These are phyloP conservation scores for Annulohypoxylon stygium DNA, from an alignment of 495 filamentous ascomycete genomes.

Conservation along the genomic window DNA sequence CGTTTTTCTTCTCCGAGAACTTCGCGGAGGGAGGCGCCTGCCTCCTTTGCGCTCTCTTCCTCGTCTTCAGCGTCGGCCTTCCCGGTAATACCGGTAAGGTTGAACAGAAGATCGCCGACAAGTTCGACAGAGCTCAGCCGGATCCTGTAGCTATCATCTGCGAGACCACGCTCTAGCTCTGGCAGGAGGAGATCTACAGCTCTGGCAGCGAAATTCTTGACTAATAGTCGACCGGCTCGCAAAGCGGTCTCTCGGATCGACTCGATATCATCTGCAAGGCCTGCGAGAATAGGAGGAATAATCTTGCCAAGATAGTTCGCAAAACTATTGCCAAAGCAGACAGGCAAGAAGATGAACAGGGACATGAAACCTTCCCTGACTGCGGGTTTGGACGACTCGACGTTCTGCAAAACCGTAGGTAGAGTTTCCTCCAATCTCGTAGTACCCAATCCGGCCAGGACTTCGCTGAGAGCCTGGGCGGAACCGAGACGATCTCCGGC, in stretches of 20 bases:
- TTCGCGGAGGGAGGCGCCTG: slow-evolving; percentile 90
- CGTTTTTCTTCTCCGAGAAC: slow-evolving; percentile 94
- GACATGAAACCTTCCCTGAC: slow-evolving; percentile 99
- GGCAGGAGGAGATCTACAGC: slow-evolving; percentile 94
- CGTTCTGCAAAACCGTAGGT: slow-evolving; percentile 96
- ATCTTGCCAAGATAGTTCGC: slow-evolving; percentile 94
- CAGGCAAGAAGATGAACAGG: slow-evolving; percentile 97
- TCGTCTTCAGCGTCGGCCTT: slow-evolving; percentile 80
- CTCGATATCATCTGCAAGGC: slow-evolving; percentile 95
- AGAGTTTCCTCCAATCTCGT: slow-evolving; percentile 93
- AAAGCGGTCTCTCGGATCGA: slow-evolving; percentile 94
- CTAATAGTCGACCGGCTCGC: slow-evolving; percentile 89
- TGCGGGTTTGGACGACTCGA: slow-evolving; percentile 87
- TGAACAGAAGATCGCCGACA: slow-evolving; percentile 97
- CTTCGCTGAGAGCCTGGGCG: slow-evolving; percentile 95
- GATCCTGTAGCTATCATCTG: slow-evolving; percentile 95
- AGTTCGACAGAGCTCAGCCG: slow-evolving; percentile 97
- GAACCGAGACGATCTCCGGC: slow-evolving; percentile 96
- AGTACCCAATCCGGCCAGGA: slow-evolving; percentile 94
- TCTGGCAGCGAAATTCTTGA: slow-evolving; percentile 97
- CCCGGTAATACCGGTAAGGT: slow-evolving; percentile 92
- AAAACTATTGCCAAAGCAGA: slow-evolving; percentile 99
- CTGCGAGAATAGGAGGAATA: slow-evolving; percentile 94
- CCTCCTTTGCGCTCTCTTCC: slow-evolving; percentile 83
- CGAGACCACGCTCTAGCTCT: slow-evolving; percentile 93